phyloP scores from a whole-genome alignment of 805 yeast species.

The Cyberlindnera xishuangbannaensis region DNA sequence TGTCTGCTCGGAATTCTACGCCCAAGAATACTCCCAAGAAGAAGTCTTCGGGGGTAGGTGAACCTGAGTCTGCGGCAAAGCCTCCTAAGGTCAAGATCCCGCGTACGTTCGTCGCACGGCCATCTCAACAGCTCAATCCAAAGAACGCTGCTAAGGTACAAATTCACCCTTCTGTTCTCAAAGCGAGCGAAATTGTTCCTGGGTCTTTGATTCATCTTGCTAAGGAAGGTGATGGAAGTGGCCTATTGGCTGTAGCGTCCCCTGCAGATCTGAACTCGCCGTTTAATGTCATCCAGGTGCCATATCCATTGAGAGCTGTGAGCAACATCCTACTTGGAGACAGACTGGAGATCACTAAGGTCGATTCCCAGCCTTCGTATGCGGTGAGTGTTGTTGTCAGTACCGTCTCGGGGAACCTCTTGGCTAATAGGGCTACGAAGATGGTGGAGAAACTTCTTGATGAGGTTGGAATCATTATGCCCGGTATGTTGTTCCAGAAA shows the following conservation, averaged over 20 bases:
- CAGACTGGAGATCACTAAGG: conserved; percentile 41
- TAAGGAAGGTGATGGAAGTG: conserved; percentile 38
- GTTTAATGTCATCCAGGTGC: conserved; percentile 40
- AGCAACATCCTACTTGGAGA: conserved; percentile 46
- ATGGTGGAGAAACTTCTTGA: conserved; percentile 37
- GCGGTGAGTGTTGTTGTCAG: conserved; percentile 35
- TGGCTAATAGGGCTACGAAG: conserved; percentile 25
- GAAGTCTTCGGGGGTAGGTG: too few species aligned
- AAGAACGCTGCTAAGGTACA: conserved; percentile 34
- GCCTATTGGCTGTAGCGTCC: conserved; percentile 39
- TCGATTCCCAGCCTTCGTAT: conserved; percentile 42
- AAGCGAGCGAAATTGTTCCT: conserved; percentile 38
- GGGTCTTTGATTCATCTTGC: conserved; percentile 43
- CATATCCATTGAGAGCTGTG: conserved; percentile 38
- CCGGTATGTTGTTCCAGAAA: conserved; percentile 40
- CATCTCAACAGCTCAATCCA: conserved; percentile 24
- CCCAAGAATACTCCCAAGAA: conserved; percentile 19
- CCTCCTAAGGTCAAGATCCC: conserved; percentile 33
- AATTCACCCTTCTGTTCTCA: conserved; percentile 39
- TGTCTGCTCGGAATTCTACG: neutral
- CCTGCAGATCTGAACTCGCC: conserved; percentile 31
- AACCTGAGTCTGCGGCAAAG: conserved; percentile 13
- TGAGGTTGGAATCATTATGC: conserved; percentile 56
- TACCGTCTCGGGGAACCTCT: conserved; percentile 16
- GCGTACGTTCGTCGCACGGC: conserved; percentile 34